Percentiles rank a stretch among this genome's conserved stretches.
phyloP scores from a whole-genome alignment of 2,329 filamentous ascomycete genomes.

The Dendrostoma leiphaemia region DNA sequence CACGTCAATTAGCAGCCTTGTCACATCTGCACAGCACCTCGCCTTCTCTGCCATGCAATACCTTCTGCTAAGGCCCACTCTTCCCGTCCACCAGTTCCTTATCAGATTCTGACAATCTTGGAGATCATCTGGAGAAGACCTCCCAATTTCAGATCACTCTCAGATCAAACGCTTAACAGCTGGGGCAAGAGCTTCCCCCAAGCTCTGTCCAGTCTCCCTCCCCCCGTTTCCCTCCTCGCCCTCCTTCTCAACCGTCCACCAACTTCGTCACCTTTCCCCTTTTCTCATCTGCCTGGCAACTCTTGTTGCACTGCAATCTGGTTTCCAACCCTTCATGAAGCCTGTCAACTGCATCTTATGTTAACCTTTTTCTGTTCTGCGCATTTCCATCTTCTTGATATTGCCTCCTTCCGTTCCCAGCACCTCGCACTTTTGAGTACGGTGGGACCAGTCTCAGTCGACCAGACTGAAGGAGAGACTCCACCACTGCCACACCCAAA shows the following conservation, averaged over 20 bases:
- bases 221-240: background rate
- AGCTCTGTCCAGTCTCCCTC: background rate
- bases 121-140: slow-evolving; percentile 6
- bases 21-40: slow-evolving; percentile 7
- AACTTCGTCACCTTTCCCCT: background rate
- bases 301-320: too few relatives aligned
- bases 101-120: slow-evolving; percentile 12
- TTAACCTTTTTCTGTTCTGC: too few relatives aligned
- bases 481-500: too few relatives aligned
- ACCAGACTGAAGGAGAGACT: too few relatives aligned
- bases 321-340: too few relatives aligned
- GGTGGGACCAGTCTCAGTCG: too few relatives aligned
- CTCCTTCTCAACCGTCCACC: background rate
- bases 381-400: too few relatives aligned
- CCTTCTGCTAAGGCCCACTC: slow-evolving; percentile 3
- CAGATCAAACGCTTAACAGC: background rate
- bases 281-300: background rate
- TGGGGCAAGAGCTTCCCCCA: background rate
- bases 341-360: too few relatives aligned
- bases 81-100: background rate
- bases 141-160: background rate
- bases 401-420: too few relatives aligned
- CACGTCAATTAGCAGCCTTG: slow-evolving; percentile 10
- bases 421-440: too few relatives aligned
- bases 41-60: slow-evolving; percentile 8